Base-by-base conservation (phyloP, 164 flowering plant species). In the Kingdonia uniflora region DNA sequence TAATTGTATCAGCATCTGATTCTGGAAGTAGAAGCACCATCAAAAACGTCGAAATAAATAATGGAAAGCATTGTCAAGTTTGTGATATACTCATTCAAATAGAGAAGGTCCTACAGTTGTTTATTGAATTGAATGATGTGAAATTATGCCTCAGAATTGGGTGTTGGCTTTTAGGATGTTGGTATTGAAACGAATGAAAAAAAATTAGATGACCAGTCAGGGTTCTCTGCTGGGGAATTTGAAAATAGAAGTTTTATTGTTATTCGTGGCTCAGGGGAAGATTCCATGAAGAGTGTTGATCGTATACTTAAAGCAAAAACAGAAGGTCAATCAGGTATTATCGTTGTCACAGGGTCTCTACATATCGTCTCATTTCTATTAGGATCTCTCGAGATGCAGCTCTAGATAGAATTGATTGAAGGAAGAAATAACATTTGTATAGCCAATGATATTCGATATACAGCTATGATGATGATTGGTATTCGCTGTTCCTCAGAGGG, bases 1-100 rank as follows among this genome's bases (percentile, higher is more conserved):
- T 86, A 1, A 74, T 94, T 6, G 65, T 80, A 45, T 82, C 77
- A 25, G 86, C 86, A 52, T 80, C 72, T 64, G 85, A 78, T 67
- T 48, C 77, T 64, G 85, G 81, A 61, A 81, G 70, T 24, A 71
- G 61, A 57, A 72, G 82, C 56, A 54, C 48, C 16, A 46, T 89
- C 13, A 82, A 74, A 58, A 72, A 77, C 17, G 1, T 82, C 24
- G 51, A 44, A 52, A 55, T 29, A 33, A 21, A 65, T 12, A 25
- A 65, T 61, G 81, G 73, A 1, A 70, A 65, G 49, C 81, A 74
- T 47, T 73, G 52, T 53, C 97, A 88, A 33, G 62, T 48, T 40
- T 84, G 97, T 73, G 87, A 94, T 49, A 58, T 94, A 39, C 51
- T 60, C 43, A 63, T 94, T 60, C 57, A 72, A 49, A 50, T 72